Evolutionary conservation across 2,329 filamentous ascomycete genomes (phyloP).

Genomic region (Ceratocystiopsis brevicomis): DNA sequence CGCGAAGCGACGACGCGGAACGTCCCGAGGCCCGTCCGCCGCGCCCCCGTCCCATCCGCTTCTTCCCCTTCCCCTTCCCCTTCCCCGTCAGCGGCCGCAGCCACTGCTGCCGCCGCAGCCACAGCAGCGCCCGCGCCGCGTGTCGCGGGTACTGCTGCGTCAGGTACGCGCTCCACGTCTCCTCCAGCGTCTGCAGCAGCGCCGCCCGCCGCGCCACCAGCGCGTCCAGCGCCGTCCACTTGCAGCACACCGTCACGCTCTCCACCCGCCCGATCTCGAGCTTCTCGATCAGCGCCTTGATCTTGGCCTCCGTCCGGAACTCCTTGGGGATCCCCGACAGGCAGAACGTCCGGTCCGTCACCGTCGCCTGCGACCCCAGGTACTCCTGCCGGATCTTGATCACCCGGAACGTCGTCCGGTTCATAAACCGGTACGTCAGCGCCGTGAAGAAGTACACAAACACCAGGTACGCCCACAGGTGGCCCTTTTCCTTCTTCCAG

Average conservation of each 20-base stretch:
- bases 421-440: slow-evolving; percentile 65
- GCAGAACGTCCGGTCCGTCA: slow-evolving; percentile 85
- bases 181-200: slow-evolving; percentile 56
- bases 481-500: slow-evolving; percentile 24
- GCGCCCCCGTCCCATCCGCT: not conserved
- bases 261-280: slow-evolving; percentile 81
- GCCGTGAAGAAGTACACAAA: slow-evolving; percentile 87
- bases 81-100: slow-evolving; percentile 19
- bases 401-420: slow-evolving; percentile 65
- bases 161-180: slow-evolving; percentile 64
- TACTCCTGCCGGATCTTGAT: slow-evolving; percentile 80
- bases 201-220: slow-evolving; percentile 48
- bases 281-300: slow-evolving; percentile 73
- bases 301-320: slow-evolving; percentile 60
- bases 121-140: slow-evolving; percentile 14
- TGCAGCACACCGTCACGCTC: slow-evolving; percentile 63
- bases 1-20: not conserved
- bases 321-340: slow-evolving; percentile 72
- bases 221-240: slow-evolving; percentile 69
- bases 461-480: slow-evolving; percentile 83
- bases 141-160: slow-evolving; percentile 21
- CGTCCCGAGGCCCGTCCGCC: too few relatives aligned
- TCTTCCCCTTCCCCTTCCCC: not conserved
- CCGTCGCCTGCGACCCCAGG: slow-evolving; percentile 80
- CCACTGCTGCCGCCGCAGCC: not conserved